These are phyloP conservation scores for Plantago elongata DNA, from an alignment of 257 asterid genomes.

Conservation along the genomic window DNA sequence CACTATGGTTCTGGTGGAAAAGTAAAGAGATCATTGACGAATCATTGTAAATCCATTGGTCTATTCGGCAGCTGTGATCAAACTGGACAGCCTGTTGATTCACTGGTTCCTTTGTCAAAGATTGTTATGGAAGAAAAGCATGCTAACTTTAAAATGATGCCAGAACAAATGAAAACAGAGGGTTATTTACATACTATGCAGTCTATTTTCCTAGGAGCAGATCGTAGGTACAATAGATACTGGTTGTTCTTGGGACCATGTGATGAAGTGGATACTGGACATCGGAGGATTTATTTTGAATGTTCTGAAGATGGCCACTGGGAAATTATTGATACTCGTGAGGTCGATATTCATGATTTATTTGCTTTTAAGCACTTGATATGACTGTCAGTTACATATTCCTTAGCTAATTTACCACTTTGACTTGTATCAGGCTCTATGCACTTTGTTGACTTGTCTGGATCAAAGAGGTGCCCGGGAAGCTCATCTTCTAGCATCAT, in stretches of 20 bases:
- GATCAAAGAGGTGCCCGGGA: slow-evolving; percentile 86
- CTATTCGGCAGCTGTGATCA: slow-evolving; percentile 33
- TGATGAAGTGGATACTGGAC: slow-evolving; percentile 86
- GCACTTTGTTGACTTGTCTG: slow-evolving; percentile 53
- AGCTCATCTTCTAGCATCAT: slow-evolving; percentile 69
- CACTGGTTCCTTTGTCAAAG: slow-evolving; percentile 53
- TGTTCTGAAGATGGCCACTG: slow-evolving; percentile 99
- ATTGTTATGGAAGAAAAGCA: slow-evolving; percentile 34
- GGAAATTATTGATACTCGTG: slow-evolving; percentile 80
- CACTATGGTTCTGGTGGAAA: slow-evolving; percentile 70
- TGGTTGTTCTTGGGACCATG: slow-evolving; percentile 99
- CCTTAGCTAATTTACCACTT: slow-evolving; percentile 21
- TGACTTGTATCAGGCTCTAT: slow-evolving; percentile 50
- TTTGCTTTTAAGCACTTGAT: slow-evolving; percentile 8
- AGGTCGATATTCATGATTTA: slow-evolving; percentile 43
- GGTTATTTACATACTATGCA: slow-evolving; percentile 81
- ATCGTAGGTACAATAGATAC: slow-evolving; percentile 96
- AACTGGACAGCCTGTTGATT: slow-evolving; percentile 62
- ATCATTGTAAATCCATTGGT: slow-evolving; percentile 30
- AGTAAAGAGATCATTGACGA: slow-evolving; percentile 66
- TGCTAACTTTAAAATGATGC: slow-evolving; percentile 32
- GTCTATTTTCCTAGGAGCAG: slow-evolving; percentile 91
- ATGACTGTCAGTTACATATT: slow-evolving; percentile 9
- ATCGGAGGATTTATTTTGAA: slow-evolving; percentile 91
- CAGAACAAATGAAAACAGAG: slow-evolving; percentile 37